phyloP scores from a whole-genome alignment of 495 filamentous ascomycete genomes.

The Podospora sp. region DNA sequence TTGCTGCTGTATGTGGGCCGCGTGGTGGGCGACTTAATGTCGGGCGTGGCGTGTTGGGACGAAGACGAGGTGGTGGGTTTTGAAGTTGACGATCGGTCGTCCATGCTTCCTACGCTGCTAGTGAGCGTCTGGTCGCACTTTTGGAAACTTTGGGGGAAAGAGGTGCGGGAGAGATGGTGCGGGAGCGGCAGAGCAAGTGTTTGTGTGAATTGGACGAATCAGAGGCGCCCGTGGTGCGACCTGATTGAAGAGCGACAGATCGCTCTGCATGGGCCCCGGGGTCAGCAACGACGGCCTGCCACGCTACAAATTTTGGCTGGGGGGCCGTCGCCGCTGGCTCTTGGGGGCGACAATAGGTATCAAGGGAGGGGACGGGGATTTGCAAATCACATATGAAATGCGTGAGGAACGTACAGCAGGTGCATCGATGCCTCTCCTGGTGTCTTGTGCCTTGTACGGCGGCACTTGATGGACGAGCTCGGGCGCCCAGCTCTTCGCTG shows the following conservation, averaged over 20 bases:
- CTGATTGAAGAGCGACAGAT: slow-evolving; percentile 26
- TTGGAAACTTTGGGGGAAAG: slow-evolving; percentile 39
- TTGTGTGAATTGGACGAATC: slow-evolving; percentile 40
- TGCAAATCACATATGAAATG: slow-evolving; percentile 1
- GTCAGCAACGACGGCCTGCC: slow-evolving; percentile 29
- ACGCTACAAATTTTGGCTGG: slow-evolving; percentile 27
- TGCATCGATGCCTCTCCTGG: slow-evolving; percentile 14
- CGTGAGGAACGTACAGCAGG: slow-evolving; percentile 17
- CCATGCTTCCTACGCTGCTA: slow-evolving; percentile 37
- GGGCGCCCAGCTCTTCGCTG: background rate
- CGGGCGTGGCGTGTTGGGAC: slow-evolving; percentile 26
- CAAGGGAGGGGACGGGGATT: background rate
- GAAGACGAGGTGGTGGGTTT: slow-evolving; percentile 33
- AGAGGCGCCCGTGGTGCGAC: slow-evolving; percentile 29
- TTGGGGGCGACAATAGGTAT: background rate
- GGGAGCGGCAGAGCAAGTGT: slow-evolving; percentile 41
- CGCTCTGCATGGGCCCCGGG: slow-evolving; percentile 24
- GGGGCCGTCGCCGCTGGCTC: slow-evolving; percentile 14
- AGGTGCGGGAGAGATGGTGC: slow-evolving; percentile 38
- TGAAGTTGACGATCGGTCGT: slow-evolving; percentile 38
- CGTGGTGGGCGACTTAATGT: slow-evolving; percentile 35
- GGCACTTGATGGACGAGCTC: background rate
- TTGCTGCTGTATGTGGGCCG: slow-evolving; percentile 42
- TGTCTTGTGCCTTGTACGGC: slow-evolving; percentile 7
- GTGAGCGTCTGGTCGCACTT: slow-evolving; percentile 32